Base-by-base conservation (phyloP, 2,329 filamentous ascomycete species). In the Ascochyta pisi region DNA sequence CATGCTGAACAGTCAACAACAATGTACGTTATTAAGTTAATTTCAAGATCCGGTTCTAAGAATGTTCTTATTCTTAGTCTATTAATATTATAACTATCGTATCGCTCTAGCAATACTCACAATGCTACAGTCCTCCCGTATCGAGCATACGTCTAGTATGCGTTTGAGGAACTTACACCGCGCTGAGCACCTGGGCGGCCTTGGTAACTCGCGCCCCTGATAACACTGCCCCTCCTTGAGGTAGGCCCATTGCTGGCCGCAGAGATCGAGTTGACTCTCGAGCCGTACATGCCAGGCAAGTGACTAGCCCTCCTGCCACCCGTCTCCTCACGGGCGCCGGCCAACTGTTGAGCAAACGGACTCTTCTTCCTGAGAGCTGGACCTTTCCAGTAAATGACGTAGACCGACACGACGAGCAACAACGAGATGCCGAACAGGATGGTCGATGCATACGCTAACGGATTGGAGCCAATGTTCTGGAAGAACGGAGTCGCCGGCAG, bases 401-500 rank as follows among this genome's bases (percentile, higher is more conserved):
- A 64, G 2, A 83, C 67, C 0, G 71, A 73, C 1, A 69, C 61
- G 1, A 74, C 72, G 9, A 74, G 74, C 2, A 86, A 75, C 2
- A 82, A 64, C 0, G 81, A 78, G 39, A 87, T 73, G 29, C 71
- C 77, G 13, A 79, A 82, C 0, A 88, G 79, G n/a, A 86, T 79
- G 0, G 83, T 83, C 24, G 82, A 84, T 0, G 85, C 84, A 58
- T 79, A 80, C 27, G 84, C 79, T 5, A 77, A 65, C 44, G 74
- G 86, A 69, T 67, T 80, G 4, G 67, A 61, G 15, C 70, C 70
- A 29, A 76, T 75, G 43, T 75, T 81, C 16, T 74, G 60, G 68
- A 82, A 85, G 61, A 84, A 79, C 0, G 89, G 88, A 0, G 83
- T 84, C 0, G 89, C 86, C 3, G 86, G 87, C 33, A 91, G 81